These are phyloP conservation scores for Protomyces gravidus DNA, from an alignment of 1,139 yeast species.

Conservation along the genomic window DNA sequence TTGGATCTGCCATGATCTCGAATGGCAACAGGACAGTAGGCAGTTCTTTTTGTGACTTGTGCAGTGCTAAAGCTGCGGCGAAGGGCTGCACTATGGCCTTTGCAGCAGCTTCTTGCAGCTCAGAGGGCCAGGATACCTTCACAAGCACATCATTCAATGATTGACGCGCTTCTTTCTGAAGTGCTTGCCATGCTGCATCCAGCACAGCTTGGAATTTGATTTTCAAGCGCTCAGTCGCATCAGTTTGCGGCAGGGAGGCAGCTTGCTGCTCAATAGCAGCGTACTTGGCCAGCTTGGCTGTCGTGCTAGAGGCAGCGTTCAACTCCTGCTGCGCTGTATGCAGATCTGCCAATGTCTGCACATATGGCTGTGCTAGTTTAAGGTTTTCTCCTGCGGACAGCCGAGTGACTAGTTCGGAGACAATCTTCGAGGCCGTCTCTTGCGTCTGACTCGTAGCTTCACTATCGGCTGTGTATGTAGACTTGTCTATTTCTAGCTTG, in stretches of 20 bases:
- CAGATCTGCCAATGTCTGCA: neutral
- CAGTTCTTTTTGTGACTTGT: neutral
- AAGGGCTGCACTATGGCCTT: neutral
- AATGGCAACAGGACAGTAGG: conserved; percentile 55
- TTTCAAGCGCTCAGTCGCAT: neutral
- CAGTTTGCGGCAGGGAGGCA: neutral
- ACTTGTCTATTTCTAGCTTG: neutral
- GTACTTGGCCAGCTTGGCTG: neutral
- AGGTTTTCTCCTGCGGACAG: neutral
- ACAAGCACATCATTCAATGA: neutral
- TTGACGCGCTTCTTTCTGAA: neutral
- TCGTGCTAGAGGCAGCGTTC: neutral
- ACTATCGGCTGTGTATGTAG: neutral
- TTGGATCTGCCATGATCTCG: conserved; percentile 53
- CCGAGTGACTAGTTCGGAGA: neutral
- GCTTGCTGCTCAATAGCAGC: neutral
- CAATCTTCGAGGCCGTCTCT: too few species aligned
- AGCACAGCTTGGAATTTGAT: neutral
- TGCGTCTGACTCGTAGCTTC: neutral
- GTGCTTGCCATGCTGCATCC: neutral
- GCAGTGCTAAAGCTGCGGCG: neutral
- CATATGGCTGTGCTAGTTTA: neutral
- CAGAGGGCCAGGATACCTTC: neutral
- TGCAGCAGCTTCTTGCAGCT: neutral
- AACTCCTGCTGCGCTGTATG: neutral